phyloP scores from a whole-genome alignment of 257 asterid species.

The Ilex aquifolium region DNA sequence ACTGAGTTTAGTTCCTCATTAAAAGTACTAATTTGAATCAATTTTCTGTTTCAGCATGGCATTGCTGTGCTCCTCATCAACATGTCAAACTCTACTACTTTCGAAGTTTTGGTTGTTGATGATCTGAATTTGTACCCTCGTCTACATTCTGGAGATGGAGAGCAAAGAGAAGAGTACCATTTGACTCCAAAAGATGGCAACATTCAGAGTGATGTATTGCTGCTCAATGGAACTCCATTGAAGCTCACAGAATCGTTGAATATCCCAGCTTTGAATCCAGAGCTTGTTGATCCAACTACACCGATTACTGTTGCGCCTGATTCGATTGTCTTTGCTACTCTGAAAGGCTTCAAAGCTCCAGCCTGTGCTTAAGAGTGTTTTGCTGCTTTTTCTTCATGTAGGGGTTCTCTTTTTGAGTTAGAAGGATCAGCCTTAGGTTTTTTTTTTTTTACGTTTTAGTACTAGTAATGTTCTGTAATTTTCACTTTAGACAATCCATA shows the following conservation, averaged over 20 bases:
- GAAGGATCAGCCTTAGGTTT: too few relatives aligned
- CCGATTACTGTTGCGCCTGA: constrained; percentile 44
- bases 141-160: neutral
- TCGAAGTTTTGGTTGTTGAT: constrained; percentile 31
- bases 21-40: constrained; percentile 8
- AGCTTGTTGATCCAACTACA: constrained; percentile 28
- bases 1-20: constrained; percentile 16
- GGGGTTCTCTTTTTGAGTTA: too few relatives aligned
- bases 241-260: constrained; percentile 47
- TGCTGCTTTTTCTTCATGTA: neutral
- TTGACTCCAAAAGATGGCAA: constrained; percentile 64
- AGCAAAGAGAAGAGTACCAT: constrained; percentile 69
- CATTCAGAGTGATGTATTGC: constrained; percentile 55
- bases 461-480: too few relatives aligned
- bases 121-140: constrained; percentile 24
- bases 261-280: constrained; percentile 54
- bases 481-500: too few relatives aligned
- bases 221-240: constrained; percentile 61
- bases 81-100: constrained; percentile 64
- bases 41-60: too few relatives aligned
- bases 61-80: constrained; percentile 27
- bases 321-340: constrained; percentile 50
- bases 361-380: constrained; percentile 47
- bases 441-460: too few relatives aligned
- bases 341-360: constrained; percentile 60